Evolutionary conservation across 768 basidiomycete species (phyloP).

Genomic region (Cystofilobasidium bisporidii): DNA sequence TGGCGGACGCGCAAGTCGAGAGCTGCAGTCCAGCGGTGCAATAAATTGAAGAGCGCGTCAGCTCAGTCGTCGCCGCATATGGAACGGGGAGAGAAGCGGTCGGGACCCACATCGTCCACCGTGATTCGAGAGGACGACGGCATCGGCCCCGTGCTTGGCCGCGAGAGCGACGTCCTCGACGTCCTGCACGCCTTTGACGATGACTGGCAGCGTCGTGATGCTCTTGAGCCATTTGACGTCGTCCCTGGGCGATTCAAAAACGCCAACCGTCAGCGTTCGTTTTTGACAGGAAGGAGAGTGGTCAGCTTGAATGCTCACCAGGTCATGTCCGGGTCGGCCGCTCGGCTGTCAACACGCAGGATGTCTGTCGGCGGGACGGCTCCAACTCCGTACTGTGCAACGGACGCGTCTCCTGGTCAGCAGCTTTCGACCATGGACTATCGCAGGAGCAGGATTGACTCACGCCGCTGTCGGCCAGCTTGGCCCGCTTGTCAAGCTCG

Average conservation of each 20-base stretch:
- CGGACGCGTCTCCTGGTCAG: no score
- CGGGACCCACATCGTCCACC: conserved; percentile 29
- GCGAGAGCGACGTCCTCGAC: conserved; percentile 34
- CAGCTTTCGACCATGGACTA: no score
- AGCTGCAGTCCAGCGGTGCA: neutral
- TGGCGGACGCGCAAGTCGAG: neutral
- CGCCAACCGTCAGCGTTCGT: no score
- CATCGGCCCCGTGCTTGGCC: conserved; percentile 30
- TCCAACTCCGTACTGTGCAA: neutral
- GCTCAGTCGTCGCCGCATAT: neutral
- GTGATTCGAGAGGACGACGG: conserved; percentile 35
- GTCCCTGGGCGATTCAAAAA: neutral
- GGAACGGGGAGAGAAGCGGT: neutral
- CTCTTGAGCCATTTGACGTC: conserved; percentile 1
- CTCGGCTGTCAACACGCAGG: neutral
- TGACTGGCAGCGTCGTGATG: conserved; percentile 23
- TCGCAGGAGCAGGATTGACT: no score
- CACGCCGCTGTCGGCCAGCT: neutral
- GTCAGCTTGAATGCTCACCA: neutral
- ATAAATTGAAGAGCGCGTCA: neutral
- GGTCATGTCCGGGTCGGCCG: neutral
- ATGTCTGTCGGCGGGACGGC: neutral
- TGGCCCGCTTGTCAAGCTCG: conserved; percentile 16
- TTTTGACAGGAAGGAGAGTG: neutral
- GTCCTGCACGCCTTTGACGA: conserved; percentile 25